phyloP scores from a whole-genome alignment of 768 basidiomycete genomes.

The Mycena galopus region DNA sequence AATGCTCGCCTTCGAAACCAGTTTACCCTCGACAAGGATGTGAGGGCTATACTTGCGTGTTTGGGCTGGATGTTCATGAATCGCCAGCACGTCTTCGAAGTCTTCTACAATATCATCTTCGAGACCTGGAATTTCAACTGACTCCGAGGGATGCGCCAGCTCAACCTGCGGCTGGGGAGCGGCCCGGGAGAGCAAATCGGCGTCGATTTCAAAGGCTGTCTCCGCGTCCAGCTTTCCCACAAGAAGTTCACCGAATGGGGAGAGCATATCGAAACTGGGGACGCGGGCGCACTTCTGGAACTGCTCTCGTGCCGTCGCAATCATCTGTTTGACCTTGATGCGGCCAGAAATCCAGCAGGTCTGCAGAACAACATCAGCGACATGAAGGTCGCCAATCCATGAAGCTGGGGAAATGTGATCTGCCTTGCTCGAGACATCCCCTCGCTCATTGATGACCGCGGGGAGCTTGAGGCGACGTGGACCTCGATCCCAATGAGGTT shows the following conservation, averaged over 20 bases:
- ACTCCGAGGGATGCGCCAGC: neutral
- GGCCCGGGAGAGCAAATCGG: neutral
- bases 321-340: neutral
- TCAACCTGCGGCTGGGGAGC: neutral
- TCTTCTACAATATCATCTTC: neutral
- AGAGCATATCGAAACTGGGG: neutral
- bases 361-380: conserved; percentile 41
- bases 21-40: neutral
- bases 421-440: neutral
- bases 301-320: neutral
- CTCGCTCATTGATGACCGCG: neutral
- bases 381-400: conserved; percentile 48
- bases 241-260: neutral
- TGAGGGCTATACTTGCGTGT: conserved; percentile 15
- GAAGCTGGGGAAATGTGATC: conserved; percentile 39
- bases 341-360: conserved; percentile 47
- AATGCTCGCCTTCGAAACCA: neutral
- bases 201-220: neutral
- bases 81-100: neutral
- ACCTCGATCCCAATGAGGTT: neutral
- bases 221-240: neutral
- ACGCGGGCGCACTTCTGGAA: neutral
- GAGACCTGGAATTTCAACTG: neutral
- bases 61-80: neutral
- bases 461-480: neutral